Evolutionary conservation across 2,329 filamentous ascomycete genomes (phyloP).

Genomic region (Hypomyces rosellus): DNA sequence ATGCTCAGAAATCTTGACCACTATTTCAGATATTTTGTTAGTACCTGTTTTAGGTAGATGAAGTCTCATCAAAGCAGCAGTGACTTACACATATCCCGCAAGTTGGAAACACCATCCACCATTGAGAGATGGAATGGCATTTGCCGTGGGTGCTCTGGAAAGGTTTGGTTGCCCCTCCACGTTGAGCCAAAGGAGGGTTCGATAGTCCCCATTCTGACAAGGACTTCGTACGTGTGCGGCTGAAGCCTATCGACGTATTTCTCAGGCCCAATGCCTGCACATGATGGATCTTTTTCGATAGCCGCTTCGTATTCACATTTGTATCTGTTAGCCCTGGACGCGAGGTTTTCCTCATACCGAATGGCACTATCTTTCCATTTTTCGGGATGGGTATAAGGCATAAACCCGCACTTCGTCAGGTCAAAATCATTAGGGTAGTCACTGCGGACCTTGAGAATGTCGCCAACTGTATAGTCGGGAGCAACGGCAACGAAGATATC

Average conservation of each 20-base stretch:
- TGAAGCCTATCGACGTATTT: too few relatives aligned
- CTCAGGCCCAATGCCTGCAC: too few relatives aligned
- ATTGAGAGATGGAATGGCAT: slow-evolving; percentile 12
- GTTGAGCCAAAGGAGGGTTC: slow-evolving; percentile 4
- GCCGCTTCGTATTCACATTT: not conserved
- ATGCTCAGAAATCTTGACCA: slow-evolving; percentile 17
- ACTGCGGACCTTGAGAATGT: slow-evolving; percentile 10
- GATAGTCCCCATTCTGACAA: not conserved
- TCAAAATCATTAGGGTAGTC: slow-evolving; percentile 8
- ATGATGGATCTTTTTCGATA: not conserved
- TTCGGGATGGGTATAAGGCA: not conserved
- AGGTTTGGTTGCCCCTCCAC: slow-evolving; percentile 15
- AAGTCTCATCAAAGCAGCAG: not conserved
- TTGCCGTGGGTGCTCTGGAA: not conserved
- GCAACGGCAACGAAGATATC: slow-evolving; percentile 20
- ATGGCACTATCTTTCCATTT: not conserved
- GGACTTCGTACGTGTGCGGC: too few relatives aligned
- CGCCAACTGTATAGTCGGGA: slow-evolving; percentile 20
- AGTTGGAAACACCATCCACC: slow-evolving; percentile 11
- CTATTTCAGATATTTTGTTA: slow-evolving; percentile 14
- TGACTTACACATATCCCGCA: slow-evolving; percentile 20
- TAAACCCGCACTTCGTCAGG: not conserved
- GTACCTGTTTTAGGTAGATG: not conserved
- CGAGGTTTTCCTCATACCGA: not conserved
- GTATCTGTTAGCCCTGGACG: not conserved